Conservation (phyloP, 148 eudicot genomes). For the Chenopodium berlandieri region DNA sequence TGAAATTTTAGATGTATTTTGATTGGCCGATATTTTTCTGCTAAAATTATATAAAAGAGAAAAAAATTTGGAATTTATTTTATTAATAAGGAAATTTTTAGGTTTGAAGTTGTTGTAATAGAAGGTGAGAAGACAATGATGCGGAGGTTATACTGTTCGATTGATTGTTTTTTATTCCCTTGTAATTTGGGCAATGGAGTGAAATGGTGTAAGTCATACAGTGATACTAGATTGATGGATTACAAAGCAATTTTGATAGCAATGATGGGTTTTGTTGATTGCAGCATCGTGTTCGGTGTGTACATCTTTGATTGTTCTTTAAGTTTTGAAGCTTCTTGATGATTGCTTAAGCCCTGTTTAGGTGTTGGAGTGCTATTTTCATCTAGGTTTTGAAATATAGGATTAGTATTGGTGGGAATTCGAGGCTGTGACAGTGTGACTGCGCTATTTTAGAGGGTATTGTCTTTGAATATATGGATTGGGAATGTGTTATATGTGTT, state of each 20-base stretch:
- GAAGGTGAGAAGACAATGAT: neutral
- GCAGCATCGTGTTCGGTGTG: neutral
- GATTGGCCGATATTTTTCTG: neutral
- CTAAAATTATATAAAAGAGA: too few relatives aligned
- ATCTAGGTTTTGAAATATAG: neutral
- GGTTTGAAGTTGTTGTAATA: neutral
- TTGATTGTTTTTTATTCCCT: neutral
- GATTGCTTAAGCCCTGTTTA: neutral
- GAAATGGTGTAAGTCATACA: neutral
- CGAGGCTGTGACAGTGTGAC: neutral
- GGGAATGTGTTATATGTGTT: too few relatives aligned
- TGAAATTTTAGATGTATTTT: neutral
- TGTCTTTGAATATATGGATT: neutral
- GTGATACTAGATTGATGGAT: neutral
- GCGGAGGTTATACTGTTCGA: neutral
- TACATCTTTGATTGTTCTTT: neutral
- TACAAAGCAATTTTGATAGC: neutral
- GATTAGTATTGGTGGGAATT: neutral
- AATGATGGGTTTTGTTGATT: constrained; percentile 5
- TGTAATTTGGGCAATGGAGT: neutral
- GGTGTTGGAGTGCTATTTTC: neutral
- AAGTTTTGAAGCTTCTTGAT: neutral
- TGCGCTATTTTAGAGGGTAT: neutral
- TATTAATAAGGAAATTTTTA: neutral
- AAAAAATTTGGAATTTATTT: neutral